phyloP scores from a whole-genome alignment of 2,329 filamentous ascomycete species.

The Colletotrichum sp. region DNA sequence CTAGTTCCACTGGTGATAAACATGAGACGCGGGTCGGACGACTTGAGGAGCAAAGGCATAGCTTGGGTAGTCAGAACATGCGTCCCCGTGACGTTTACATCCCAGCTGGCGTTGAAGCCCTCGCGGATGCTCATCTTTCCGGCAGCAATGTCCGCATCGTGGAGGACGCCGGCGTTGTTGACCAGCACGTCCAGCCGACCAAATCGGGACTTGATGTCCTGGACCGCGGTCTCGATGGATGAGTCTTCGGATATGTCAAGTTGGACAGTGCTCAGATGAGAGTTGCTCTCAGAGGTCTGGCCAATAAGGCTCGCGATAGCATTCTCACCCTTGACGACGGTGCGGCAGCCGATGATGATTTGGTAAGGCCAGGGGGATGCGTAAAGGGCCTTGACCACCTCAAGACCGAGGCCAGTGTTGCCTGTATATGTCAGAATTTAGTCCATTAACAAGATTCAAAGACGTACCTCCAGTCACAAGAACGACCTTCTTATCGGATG shows the following conservation, averaged over 20 bases:
- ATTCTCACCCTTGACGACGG: slow-evolving; percentile 24
- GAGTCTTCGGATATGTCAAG: slow-evolving; percentile 16
- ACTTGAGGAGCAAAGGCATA: not conserved
- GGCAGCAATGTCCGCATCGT: not conserved
- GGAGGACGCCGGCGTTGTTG: slow-evolving; percentile 58
- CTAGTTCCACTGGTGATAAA: not conserved
- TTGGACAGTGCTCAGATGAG: slow-evolving; percentile 2
- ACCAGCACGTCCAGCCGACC: slow-evolving; percentile 57
- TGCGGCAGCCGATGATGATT: slow-evolving; percentile 29
- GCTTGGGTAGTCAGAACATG: not conserved
- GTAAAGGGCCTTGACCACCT: slow-evolving; percentile 25
- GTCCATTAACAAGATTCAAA: not conserved
- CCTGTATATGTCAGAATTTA: not conserved
- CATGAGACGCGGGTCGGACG: not conserved
- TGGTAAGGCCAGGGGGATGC: slow-evolving; percentile 21
- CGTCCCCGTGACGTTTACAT: not conserved
- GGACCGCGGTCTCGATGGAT: slow-evolving; percentile 46
- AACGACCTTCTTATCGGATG: not conserved
- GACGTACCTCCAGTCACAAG: not conserved
- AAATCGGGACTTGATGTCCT: slow-evolving; percentile 43
- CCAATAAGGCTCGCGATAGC: not conserved
- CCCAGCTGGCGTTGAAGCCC: not conserved
- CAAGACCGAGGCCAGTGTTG: slow-evolving; percentile 30
- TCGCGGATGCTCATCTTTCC: not conserved
- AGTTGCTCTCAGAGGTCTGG: not conserved